These are phyloP conservation scores for Ogataea haglerorum DNA, from an alignment of 805 yeast species.

Conservation along the genomic window DNA sequence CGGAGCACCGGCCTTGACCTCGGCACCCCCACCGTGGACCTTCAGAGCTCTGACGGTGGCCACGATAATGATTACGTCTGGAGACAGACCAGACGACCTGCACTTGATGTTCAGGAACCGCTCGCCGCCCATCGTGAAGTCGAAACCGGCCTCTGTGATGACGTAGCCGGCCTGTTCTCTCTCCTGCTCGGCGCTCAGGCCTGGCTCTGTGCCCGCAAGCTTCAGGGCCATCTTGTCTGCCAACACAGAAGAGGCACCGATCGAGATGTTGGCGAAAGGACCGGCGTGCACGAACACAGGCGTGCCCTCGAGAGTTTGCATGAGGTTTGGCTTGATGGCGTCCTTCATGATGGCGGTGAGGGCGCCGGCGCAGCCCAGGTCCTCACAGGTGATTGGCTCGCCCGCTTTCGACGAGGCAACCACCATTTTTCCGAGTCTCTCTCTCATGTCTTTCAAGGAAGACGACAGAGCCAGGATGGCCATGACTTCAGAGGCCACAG, in stretches of 20 bases:
- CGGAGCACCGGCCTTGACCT: slow-evolving; percentile 89
- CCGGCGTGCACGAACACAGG: slow-evolving; percentile 98
- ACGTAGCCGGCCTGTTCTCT: slow-evolving; percentile 68
- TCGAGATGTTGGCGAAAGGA: slow-evolving; percentile 95
- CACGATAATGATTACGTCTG: slow-evolving; percentile 89
- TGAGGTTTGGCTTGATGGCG: slow-evolving; percentile 92
- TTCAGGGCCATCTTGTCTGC: slow-evolving; percentile 93
- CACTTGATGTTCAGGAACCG: slow-evolving; percentile 94
- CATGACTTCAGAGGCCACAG: slow-evolving; percentile 96
- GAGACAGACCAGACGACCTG: slow-evolving; percentile 81
- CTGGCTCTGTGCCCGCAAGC: slow-evolving; percentile 66
- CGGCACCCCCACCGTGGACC: slow-evolving; percentile 96
- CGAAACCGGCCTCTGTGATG: slow-evolving; percentile 97
- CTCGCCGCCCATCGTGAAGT: slow-evolving; percentile 99
- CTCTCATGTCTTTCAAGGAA: slow-evolving; percentile 77
- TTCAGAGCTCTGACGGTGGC: slow-evolving; percentile 97
- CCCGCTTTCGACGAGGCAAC: slow-evolving; percentile 77
- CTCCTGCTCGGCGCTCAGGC: slow-evolving; percentile 33
- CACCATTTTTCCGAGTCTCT: slow-evolving; percentile 83
- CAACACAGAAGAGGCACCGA: slow-evolving; percentile 92
- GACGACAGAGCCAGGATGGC: slow-evolving; percentile 86
- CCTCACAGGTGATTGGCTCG: slow-evolving; percentile 88
- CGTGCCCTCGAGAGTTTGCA: slow-evolving; percentile 97
- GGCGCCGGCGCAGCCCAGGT: slow-evolving; percentile 94
- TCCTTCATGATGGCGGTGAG: slow-evolving; percentile 91